Evolutionary conservation across 192 early-diverging fungal genomes (phyloP).

Genomic region (Coemansia sp.): DNA sequence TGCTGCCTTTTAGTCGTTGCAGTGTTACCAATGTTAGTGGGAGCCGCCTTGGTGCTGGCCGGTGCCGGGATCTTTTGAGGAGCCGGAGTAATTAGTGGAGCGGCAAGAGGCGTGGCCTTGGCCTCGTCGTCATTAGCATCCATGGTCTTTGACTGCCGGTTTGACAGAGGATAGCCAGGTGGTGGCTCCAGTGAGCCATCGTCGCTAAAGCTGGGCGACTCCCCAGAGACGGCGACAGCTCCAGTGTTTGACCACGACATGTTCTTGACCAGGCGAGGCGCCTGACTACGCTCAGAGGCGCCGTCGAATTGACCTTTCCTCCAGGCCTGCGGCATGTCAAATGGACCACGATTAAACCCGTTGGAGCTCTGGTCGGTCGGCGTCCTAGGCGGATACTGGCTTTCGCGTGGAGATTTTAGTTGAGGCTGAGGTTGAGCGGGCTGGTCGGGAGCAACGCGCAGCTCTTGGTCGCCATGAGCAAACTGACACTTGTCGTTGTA

Average conservation of each 20-base stretch:
- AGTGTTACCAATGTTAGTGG: not conserved
- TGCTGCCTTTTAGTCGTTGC: constrained; percentile 20
- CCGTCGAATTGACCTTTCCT: constrained; percentile 17
- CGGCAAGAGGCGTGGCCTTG: constrained; percentile 28
- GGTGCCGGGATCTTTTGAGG: constrained; percentile 40
- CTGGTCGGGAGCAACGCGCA: constrained; percentile 47
- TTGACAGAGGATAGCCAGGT: constrained; percentile 4
- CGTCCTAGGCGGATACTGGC: constrained; percentile 14
- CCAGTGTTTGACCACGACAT: constrained; percentile 41
- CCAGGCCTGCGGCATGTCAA: constrained; percentile 17
- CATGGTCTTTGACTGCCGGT: constrained; percentile 13
- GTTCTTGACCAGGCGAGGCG: constrained; percentile 28
- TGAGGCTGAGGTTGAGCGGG: constrained; percentile 22
- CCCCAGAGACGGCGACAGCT: constrained; percentile 8
- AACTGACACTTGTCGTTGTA: constrained; percentile 89
- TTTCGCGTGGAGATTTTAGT: constrained; percentile 25
- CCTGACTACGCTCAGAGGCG: constrained; percentile 27
- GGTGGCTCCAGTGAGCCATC: constrained; percentile 29
- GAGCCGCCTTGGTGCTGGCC: constrained; percentile 13
- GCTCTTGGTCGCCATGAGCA: constrained; percentile 60
- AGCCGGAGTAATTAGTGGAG: constrained; percentile 37
- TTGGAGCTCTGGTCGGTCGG: constrained; percentile 12
- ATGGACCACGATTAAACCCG: constrained; percentile 13
- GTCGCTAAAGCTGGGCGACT: constrained; percentile 35
- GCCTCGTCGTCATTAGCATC: constrained; percentile 5